Evolutionary conservation across 352 stramenopile species (phyloP), one percentile per base, ranked within the genome.

Genomic region (Pythium dissotocum): DNA sequence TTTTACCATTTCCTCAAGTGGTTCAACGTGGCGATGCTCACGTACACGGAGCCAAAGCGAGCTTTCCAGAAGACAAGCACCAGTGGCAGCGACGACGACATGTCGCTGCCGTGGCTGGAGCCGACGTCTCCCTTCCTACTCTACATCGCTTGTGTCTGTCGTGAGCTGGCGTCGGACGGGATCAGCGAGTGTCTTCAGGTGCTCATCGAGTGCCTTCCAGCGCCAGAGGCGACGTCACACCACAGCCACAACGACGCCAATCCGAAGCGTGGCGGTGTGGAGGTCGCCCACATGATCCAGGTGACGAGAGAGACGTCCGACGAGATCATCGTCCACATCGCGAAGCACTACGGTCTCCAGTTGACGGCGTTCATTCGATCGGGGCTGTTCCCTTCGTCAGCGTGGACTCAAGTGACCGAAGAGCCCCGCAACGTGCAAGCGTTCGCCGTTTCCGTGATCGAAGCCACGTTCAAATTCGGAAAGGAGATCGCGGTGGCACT

Each of bases 1-100:
- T 93, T 95, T 58, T 93, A 90, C 67, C 68, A 83, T 46, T 94
- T 93, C 53, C 61, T 95, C 2, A 88, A 88, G 62, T 95, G 87
- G 87, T 91, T 94, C 54, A 94, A 91, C 58, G 58, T 60, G 6
- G 73, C 80, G 0, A 65, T 88, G 52, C 60, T 91, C 14, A 78
- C 76, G 65, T 95, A 92, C 77, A 86, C 80, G 9, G 85, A 94
- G 46, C 77, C 81, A 1, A 89, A 88, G 64, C 81, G 85, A 2
- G 80, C 82, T 32, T 91, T 90, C 57, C 56, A 75, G 48, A 59
- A 61, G 53, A 42, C 38, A 21, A 24, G 62, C 13, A 52, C 24
- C 16, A 12, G 40, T 13, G 38, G 28, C 6, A 38, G 33, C 46
- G 58, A 73, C 46, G 69, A 90, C n/a, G 65, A 58, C 35, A 61